Evolutionary conservation across 805 yeast species (phyloP).

Genomic region (Yarrowia deformans): DNA sequence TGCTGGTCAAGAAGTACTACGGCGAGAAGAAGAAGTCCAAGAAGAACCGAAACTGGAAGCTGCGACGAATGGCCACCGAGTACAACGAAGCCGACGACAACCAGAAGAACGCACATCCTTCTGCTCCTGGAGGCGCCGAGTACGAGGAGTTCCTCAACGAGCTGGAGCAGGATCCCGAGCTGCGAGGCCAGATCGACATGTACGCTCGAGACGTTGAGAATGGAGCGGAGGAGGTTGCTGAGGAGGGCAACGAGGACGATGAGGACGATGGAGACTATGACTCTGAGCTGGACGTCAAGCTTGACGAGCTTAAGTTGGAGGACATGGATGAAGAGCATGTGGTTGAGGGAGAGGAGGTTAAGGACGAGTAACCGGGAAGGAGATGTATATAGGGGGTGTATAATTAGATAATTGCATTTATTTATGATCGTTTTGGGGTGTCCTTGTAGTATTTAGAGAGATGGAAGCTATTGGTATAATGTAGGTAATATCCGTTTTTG

Average conservation of each 20-base stretch:
- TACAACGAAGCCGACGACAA: conserved; percentile 65
- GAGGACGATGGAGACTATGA: conserved; percentile 53
- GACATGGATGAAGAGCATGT: conserved; percentile 68
- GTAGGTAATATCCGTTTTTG: too few species aligned
- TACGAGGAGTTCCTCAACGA: conserved; percentile 91
- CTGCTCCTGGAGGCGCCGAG: conserved; percentile 49
- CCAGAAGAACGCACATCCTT: conserved; percentile 22
- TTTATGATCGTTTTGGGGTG: background rate
- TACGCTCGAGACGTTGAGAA: conserved; percentile 64
- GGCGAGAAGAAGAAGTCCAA: conserved; percentile 76
- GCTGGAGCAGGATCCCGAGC: conserved; percentile 86
- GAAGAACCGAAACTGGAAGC: conserved; percentile 85
- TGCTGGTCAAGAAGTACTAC: conserved; percentile 87
- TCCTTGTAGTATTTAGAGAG: too few species aligned
- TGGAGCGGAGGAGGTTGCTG: conserved; percentile 49
- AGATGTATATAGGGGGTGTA: conserved; percentile 5
- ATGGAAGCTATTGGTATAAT: too few species aligned
- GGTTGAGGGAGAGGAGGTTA: conserved; percentile 4
- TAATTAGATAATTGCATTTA: conserved; percentile 23
- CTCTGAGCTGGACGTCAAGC: conserved; percentile 49
- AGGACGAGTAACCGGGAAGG: background rate
- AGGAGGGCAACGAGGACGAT: conserved; percentile 38
- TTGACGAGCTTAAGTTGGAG: conserved; percentile 78
- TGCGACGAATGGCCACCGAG: conserved; percentile 97
- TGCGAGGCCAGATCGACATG: conserved; percentile 80